A percentile compares a stretch with the other conserved stretches of the same genome.
Evolutionary conservation across 371 early-diverging fungal genomes (phyloP).

Genomic region (Vairimorpha ceranae): DNA sequence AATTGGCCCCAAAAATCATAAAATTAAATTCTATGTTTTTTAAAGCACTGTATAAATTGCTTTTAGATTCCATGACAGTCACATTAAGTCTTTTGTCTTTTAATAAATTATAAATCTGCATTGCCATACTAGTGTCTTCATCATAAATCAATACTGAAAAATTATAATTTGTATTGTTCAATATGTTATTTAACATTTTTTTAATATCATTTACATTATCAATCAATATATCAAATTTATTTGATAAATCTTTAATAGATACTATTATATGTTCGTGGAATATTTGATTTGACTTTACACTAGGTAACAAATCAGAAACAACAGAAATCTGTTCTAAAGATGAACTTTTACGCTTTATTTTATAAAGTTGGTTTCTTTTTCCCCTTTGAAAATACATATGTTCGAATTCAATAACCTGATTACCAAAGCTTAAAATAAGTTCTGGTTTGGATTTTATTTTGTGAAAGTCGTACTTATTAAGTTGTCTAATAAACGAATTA

Average conservation of each 20-base stretch:
- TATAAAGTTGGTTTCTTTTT: conserved; percentile 46
- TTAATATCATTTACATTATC: conserved; percentile 61
- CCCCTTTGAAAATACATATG: conserved; percentile 57
- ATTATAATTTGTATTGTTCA: neutral
- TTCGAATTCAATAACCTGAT: conserved; percentile 57
- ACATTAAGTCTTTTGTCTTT: neutral
- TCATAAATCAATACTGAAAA: neutral
- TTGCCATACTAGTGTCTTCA: neutral
- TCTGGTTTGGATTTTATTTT: conserved; percentile 65
- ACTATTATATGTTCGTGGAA: conserved; percentile 53
- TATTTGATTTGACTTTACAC: conserved; percentile 37
- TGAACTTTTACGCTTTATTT: conserved; percentile 59
- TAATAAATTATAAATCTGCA: neutral
- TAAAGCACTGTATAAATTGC: neutral
- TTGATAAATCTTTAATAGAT: conserved; percentile 51
- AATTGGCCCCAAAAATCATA: neutral
- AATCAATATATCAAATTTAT: conserved; percentile 54
- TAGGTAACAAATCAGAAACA: conserved; percentile 31
- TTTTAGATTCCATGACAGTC: neutral
- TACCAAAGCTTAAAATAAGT: conserved; percentile 41
- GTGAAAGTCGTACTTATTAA: conserved; percentile 89
- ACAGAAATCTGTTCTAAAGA: conserved; percentile 29
- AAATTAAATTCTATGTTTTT: neutral
- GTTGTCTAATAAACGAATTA: conserved; percentile 80
- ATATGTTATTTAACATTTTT: neutral